These are phyloP conservation scores for Metschnikowia koreensis DNA, from an alignment of 805 yeast species.

Conservation along the genomic window DNA sequence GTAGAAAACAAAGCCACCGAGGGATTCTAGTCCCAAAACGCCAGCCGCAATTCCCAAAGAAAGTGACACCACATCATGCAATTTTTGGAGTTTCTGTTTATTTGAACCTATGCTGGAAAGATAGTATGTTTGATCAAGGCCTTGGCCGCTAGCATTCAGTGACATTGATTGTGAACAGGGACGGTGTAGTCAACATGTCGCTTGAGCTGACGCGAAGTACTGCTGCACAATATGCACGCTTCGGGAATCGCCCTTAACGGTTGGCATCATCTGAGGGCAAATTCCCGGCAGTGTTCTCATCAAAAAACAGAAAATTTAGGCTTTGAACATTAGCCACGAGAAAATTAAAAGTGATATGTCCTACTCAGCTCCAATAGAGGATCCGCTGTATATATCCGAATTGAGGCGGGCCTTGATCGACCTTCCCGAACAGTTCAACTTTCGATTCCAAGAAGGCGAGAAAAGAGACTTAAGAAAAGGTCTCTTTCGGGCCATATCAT, in stretches of 20 bases:
- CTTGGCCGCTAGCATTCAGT: background rate
- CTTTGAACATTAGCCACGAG: too few species aligned
- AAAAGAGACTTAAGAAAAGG: constrained; percentile 38
- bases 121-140: background rate
- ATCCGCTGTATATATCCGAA: constrained; percentile 4
- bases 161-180: background rate
- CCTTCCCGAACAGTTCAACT: constrained; percentile 35
- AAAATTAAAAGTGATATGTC: too few species aligned
- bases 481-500: constrained; percentile 44
- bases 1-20: constrained; percentile 36
- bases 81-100: constrained; percentile 22
- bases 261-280: constrained; percentile 1
- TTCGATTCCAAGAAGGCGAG: constrained; percentile 28
- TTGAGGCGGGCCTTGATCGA: constrained; percentile 34
- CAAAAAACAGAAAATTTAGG: too few species aligned
- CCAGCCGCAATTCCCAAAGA: constrained; percentile 43
- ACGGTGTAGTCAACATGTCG: background rate
- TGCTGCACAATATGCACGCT: background rate
- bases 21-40: constrained; percentile 36
- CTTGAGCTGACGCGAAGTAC: background rate
- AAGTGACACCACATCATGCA: constrained; percentile 39
- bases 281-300: background rate
- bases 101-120: constrained; percentile 6
- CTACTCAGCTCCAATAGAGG: constrained; percentile 1
- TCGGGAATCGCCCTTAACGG: background rate